A percentile compares a stretch with the other conserved stretches of the same genome.
Evolutionary conservation across 345 rosid genomes (phyloP).

Genomic region (Sonneratia caseolaris): DNA sequence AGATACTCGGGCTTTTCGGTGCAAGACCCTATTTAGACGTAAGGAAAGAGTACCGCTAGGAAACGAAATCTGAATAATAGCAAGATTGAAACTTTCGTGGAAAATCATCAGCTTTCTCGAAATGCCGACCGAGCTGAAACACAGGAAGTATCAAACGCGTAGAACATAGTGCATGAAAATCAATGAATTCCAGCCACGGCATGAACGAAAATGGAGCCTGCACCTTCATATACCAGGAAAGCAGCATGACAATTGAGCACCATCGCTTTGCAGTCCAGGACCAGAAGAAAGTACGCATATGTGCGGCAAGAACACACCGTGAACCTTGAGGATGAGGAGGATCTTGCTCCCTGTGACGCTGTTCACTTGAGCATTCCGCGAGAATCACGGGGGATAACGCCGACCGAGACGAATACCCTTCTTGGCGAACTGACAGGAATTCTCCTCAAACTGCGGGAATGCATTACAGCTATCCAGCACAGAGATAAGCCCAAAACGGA

Average conservation of each 20-base stretch:
- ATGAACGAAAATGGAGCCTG: no score
- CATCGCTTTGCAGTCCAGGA: not conserved
- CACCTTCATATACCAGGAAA: no score
- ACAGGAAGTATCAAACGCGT: not conserved
- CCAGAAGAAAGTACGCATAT: not conserved
- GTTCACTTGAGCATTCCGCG: constrained; percentile 28
- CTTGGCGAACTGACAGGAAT: constrained; percentile 34
- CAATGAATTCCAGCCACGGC: no score
- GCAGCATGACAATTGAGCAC: no score
- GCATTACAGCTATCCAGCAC: no score
- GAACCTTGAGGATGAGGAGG: constrained; percentile 35
- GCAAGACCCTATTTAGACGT: constrained; percentile 11
- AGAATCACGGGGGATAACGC: constrained; percentile 37
- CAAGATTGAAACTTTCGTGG: not conserved
- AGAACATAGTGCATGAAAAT: not conserved
- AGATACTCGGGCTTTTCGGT: constrained; percentile 43
- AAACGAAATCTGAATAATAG: not conserved
- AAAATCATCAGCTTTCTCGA: not conserved
- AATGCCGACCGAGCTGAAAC: not conserved
- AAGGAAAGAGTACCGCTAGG: not conserved
- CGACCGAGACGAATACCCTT: constrained; percentile 42
- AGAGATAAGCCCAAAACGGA: not conserved
- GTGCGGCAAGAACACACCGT: constrained; percentile 5
- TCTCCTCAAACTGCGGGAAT: constrained; percentile 19
- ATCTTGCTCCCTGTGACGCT: constrained; percentile 26